Conservation (phyloP, 2,329 filamentous ascomycete genomes). For the Spiromastix sp. region DNA sequence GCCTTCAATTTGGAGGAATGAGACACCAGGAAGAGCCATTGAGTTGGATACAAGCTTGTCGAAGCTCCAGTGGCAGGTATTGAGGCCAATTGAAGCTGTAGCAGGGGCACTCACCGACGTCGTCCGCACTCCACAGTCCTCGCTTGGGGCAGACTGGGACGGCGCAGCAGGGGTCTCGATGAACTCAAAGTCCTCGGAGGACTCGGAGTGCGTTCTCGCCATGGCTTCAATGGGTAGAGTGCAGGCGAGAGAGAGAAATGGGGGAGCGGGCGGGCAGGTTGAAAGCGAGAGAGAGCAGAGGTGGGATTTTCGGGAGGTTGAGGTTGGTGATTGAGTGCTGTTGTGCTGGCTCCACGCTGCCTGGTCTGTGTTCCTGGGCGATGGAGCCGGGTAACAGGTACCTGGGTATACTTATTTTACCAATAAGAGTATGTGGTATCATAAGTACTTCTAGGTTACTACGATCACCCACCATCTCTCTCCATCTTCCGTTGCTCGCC, state of each 20-base stretch:
- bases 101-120: constrained; percentile 44
- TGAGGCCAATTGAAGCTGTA: constrained; percentile 2
- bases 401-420: no score
- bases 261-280: constrained; percentile 14
- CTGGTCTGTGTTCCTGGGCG: no score
- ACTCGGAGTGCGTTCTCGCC: constrained; percentile 35
- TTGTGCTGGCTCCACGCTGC: no score
- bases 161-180: constrained; percentile 52
- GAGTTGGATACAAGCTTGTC: neutral
- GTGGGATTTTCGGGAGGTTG: neutral
- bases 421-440: no score
- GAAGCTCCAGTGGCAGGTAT: constrained; percentile 5
- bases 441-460: no score
- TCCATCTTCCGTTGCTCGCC: no score
- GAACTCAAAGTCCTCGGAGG: constrained; percentile 40
- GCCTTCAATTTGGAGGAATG: constrained; percentile 2
- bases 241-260: constrained; percentile 15
- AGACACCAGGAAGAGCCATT: neutral
- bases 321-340: no score
- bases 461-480: no score
- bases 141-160: constrained; percentile 38
- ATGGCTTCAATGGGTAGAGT: constrained; percentile 19
- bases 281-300: constrained; percentile 8
- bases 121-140: constrained; percentile 51
- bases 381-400: no score